phyloP scores from a whole-genome alignment of 139 green algal genomes.

The Edaphochlamys debaryana region DNA sequence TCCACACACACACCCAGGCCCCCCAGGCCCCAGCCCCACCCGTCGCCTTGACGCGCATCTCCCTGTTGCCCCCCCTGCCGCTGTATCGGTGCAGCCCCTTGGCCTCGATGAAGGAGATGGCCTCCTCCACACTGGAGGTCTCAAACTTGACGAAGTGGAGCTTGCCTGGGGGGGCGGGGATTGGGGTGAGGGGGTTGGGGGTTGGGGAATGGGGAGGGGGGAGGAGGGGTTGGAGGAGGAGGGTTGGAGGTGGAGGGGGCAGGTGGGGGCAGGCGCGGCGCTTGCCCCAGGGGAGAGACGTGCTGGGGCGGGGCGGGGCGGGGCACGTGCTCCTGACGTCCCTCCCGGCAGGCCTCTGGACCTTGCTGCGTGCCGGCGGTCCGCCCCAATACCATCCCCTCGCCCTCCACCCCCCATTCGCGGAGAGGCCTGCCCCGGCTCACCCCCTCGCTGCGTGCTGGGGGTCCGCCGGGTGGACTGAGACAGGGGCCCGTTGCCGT shows the following conservation, averaged over 20 bases:
- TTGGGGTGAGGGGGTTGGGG: not conserved
- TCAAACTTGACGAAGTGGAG: constrained; percentile 99
- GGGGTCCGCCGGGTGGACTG: not conserved
- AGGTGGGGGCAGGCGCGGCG: too few relatives aligned
- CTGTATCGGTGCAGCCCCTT: constrained; percentile 87
- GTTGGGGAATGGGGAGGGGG: not conserved
- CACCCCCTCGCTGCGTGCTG: constrained; percentile 18
- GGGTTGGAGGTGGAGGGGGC: too few relatives aligned
- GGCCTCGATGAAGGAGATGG: constrained; percentile 94
- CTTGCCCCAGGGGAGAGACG: too few relatives aligned
- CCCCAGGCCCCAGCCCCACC: constrained; percentile 26
- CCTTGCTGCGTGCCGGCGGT: too few relatives aligned
- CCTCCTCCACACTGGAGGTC: constrained; percentile 85
- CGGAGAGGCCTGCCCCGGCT: too few relatives aligned
- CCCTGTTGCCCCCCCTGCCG: constrained; percentile 46
- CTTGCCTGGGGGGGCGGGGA: constrained; percentile 43
- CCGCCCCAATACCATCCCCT: too few relatives aligned
- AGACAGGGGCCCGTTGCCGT: not conserved
- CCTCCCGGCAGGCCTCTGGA: too few relatives aligned
- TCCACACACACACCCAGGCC: too few relatives aligned
- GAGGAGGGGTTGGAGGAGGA: not conserved
- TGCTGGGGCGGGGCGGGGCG: too few relatives aligned
- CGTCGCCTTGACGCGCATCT: constrained; percentile 71
- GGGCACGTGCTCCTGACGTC: too few relatives aligned
- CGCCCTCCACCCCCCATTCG: too few relatives aligned